Percentiles rank a stretch among this genome's conserved stretches.
Conservation (phyloP, 768 basidiomycete species). For the Tricholoma matsutake region DNA sequence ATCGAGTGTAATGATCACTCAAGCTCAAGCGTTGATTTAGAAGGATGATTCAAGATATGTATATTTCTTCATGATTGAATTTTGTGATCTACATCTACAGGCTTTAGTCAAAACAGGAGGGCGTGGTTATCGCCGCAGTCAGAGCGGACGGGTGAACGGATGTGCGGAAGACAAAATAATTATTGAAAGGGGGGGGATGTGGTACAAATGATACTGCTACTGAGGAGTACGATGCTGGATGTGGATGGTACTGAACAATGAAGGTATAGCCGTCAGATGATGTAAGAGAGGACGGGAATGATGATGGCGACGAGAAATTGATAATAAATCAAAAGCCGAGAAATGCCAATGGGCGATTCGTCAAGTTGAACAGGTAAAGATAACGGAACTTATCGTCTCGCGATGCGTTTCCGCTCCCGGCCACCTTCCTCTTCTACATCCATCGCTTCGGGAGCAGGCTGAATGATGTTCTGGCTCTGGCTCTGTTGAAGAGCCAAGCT, state of each 20-base stretch:
- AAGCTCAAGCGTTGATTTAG: neutral
- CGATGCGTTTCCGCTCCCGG: constrained; percentile 71
- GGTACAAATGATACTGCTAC: neutral
- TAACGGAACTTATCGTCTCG: constrained; percentile 47
- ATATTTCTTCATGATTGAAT: neutral
- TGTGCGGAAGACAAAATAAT: neutral
- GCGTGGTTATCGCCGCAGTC: neutral
- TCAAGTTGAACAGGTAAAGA: neutral
- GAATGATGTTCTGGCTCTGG: constrained; percentile 38
- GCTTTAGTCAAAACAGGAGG: neutral
- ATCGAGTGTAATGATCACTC: neutral
- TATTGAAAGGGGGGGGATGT: neutral
- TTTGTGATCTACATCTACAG: neutral
- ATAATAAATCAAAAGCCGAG: neutral
- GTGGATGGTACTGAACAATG: constrained; percentile 1
- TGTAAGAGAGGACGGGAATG: neutral
- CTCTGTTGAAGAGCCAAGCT: constrained; percentile 30
- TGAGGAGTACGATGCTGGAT: constrained; percentile 1
- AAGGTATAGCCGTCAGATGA: neutral
- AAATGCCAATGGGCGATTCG: too few relatives aligned
- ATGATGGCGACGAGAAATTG: neutral
- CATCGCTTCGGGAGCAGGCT: constrained; percentile 49
- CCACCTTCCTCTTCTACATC: constrained; percentile 70
- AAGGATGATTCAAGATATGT: neutral
- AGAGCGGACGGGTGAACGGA: neutral